Evolutionary conservation across 2,329 filamentous ascomycete genomes (phyloP).

Genomic region (Thermothelomyces thermophilus): DNA sequence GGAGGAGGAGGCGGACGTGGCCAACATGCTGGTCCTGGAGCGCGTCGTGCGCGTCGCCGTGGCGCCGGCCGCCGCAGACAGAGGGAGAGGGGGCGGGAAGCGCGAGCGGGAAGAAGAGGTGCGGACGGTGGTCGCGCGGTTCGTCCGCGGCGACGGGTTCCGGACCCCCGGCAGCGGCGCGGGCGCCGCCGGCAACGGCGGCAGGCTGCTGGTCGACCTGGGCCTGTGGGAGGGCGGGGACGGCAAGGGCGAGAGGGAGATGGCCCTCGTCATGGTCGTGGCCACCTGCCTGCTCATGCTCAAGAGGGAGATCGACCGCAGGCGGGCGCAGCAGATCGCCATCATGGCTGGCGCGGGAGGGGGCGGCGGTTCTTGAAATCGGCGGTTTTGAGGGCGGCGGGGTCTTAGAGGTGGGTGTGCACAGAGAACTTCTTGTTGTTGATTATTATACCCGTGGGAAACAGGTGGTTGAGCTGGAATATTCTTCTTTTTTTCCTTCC

Average conservation of each 20-base stretch:
- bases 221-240: constrained; percentile 18
- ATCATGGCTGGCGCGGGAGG: constrained; percentile 33
- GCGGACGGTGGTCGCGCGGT: constrained; percentile 34
- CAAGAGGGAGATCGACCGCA: constrained; percentile 58
- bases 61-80: constrained; percentile 1
- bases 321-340: constrained; percentile 45
- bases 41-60: constrained; percentile 32
- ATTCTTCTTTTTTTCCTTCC: too few species aligned
- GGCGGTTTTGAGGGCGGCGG: background rate
- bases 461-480: too few species aligned
- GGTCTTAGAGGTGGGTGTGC: too few species aligned
- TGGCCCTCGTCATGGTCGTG: constrained; percentile 45
- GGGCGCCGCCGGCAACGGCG: constrained; percentile 44
- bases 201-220: constrained; percentile 39
- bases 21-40: constrained; percentile 46
- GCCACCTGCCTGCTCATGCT: constrained; percentile 55
- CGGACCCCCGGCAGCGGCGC: constrained; percentile 35
- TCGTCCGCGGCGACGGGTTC: constrained; percentile 36
- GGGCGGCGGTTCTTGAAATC: background rate
- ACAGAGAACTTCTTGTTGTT: too few species aligned
- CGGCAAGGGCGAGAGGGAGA: constrained; percentile 29
- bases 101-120: constrained; percentile 28
- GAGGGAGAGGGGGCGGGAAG: background rate
- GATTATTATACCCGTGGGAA: too few species aligned
- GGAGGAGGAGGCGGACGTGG: constrained; percentile 18